A percentile compares a stretch with the other conserved stretches of the same genome.
These are phyloP conservation scores for Ephemerocybe angulata DNA, from an alignment of 768 basidiomycete genomes.

Conservation along the genomic window DNA sequence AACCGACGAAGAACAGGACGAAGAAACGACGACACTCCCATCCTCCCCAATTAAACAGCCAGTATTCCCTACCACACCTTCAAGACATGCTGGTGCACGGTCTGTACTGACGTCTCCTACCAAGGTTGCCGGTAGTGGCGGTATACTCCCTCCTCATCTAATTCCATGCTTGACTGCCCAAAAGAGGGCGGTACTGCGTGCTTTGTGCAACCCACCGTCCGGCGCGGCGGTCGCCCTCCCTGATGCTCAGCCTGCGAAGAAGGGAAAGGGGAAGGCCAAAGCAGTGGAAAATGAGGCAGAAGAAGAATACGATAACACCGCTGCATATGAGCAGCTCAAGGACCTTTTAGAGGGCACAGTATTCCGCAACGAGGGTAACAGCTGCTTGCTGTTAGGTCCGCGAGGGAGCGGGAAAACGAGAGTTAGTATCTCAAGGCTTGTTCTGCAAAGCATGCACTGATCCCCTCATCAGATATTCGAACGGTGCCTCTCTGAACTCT, in stretches of 20 bases:
- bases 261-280: not conserved
- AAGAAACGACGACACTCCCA: not conserved
- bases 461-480: conserved; percentile 53
- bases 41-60: conserved; percentile 2
- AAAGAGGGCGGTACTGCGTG: conserved; percentile 51
- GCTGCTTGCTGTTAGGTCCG: conserved; percentile 83
- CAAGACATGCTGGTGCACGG: not conserved
- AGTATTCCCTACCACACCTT: not conserved
- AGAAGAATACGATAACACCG: conserved; percentile 40
- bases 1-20: not conserved
- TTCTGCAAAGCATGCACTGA: conserved; percentile 3
- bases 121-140: not conserved
- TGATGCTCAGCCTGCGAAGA: conserved; percentile 20
- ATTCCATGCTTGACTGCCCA: conserved; percentile 48
- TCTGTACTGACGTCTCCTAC: conserved; percentile 6
- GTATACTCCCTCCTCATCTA: conserved; percentile 37
- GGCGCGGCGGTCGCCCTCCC: no score
- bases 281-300: conserved; percentile 9
- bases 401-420: conserved; percentile 83
- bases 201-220: conserved; percentile 41
- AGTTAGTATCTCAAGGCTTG: conserved; percentile 37
- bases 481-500: conserved; percentile 44
- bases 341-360: conserved; percentile 72
- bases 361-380: conserved; percentile 85
- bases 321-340: conserved; percentile 54